Evolutionary conservation across 805 yeast species (phyloP).

Genomic region (Phaffomyces antillensis): DNA sequence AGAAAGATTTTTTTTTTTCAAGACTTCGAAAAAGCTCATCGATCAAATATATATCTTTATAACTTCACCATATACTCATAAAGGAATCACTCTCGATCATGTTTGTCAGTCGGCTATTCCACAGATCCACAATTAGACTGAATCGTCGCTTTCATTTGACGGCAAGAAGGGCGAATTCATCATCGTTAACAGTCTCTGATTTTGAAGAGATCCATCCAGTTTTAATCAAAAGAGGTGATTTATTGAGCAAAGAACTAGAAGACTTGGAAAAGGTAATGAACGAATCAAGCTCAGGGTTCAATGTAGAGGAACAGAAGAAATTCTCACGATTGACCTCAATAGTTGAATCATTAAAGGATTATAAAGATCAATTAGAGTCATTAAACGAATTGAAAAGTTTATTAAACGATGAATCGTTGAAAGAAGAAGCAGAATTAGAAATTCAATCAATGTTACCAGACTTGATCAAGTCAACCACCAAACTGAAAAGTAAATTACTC

Average conservation of each 20-base stretch:
- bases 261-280: conserved; percentile 36
- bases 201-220: conserved; percentile 35
- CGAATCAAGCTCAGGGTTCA: conserved; percentile 32
- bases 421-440: conserved; percentile 58
- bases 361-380: conserved; percentile 22
- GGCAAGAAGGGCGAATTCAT: neutral
- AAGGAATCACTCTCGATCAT: too few species aligned
- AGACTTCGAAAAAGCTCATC: too few species aligned
- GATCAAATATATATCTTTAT: too few species aligned
- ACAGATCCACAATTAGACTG: neutral
- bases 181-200: neutral
- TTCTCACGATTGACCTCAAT: conserved; percentile 39
- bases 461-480: conserved; percentile 34
- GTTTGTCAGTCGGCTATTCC: too few species aligned
- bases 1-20: too few species aligned
- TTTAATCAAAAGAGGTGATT: conserved; percentile 39
- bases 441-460: conserved; percentile 38
- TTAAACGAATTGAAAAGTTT: conserved; percentile 38
- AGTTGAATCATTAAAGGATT: conserved; percentile 34
- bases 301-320: conserved; percentile 41
- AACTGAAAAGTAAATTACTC: conserved; percentile 51
- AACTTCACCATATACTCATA: too few species aligned
- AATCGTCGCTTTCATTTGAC: neutral
- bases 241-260: conserved; percentile 33
- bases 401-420: conserved; percentile 39